Base-by-base conservation (phyloP, 2,329 filamentous ascomycete genomes). In the Dactylonectria macrodidyma region DNA sequence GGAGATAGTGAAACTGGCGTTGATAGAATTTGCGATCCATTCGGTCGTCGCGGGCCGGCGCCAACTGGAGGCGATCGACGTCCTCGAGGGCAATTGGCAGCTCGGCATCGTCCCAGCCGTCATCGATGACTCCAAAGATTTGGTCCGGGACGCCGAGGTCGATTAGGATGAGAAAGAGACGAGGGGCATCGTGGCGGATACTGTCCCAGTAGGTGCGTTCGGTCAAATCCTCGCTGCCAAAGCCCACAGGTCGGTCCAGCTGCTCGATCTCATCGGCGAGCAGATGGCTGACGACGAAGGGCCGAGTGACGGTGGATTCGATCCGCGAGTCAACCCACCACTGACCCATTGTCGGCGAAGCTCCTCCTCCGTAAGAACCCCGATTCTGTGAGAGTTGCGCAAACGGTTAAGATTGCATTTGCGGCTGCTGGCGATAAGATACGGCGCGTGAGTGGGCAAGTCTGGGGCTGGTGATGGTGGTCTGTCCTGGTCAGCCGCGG, bases 151-250 rank as follows among this genome's bases (percentile, higher is more conserved):
- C 85, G 36, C 90, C 90, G 26, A 94, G 83, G 74, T 94, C 92
- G 61, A 90, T 85, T 30, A 95, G 83, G 46, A 93, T 90, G 54
- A 95, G 83, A 75, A 94, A 95, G 46, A 94, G 84, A 54, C 90
- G 86, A 75, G 90, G 91, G 7, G 91, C 90, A 73, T 91, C 91
- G 62, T 88, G 83, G 54, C 92, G 82, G 65, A 95, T 93, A 91
- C 92, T 94, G 77, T 94, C 92, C 84, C 92, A 90, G 78, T 95
- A 95, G 1, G 92, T 94, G 69, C 91, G 88, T 78, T 93, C 90
- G 4, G 92, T 94, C 64, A 89, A 79, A 62, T 89, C 89, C 73
- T 90, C 90, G 52, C 70, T 74, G 34, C 92, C 92, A 78, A 93
- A 94, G 12, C 84, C 88, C 54, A 93, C 83, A 9, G 89, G 89